Percentiles rank a stretch among this genome's conserved stretches.
phyloP scores from a whole-genome alignment of 2,329 filamentous ascomycete genomes.

The Claviceps digitariae region DNA sequence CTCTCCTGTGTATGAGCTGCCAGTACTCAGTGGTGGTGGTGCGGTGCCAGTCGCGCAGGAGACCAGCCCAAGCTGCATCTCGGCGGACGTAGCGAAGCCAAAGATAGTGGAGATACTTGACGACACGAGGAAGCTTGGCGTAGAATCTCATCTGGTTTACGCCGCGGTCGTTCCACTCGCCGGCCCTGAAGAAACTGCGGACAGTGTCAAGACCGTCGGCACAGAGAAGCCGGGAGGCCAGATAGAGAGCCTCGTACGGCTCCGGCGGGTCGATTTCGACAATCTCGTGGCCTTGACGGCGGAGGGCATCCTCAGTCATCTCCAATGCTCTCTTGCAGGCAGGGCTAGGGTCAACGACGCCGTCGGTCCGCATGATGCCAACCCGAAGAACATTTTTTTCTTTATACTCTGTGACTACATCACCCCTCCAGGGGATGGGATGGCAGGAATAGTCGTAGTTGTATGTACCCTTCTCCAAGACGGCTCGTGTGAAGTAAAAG shows the following conservation, averaged over 20 bases:
- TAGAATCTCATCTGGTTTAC: constrained; percentile 62
- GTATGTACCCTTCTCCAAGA: constrained; percentile 78
- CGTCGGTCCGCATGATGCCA: constrained; percentile 66
- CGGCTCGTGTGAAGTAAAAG: constrained; percentile 65
- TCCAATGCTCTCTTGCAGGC: constrained; percentile 68
- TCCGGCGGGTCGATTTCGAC: constrained; percentile 48
- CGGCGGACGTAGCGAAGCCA: constrained; percentile 75
- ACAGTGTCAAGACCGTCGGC: constrained; percentile 74
- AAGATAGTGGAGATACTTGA: constrained; percentile 78
- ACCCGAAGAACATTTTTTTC: constrained; percentile 53
- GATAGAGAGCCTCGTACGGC: constrained; percentile 59
- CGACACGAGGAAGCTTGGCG: constrained; percentile 55
- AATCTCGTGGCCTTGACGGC: constrained; percentile 61
- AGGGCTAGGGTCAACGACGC: constrained; percentile 74
- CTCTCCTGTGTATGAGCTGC: constrained; percentile 64
- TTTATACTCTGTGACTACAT: constrained; percentile 43
- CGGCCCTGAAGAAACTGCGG: constrained; percentile 58
- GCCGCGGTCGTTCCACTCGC: constrained; percentile 69
- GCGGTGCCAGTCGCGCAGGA: constrained; percentile 59
- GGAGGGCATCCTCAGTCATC: constrained; percentile 55
- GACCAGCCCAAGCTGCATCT: constrained; percentile 64
- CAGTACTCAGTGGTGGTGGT: constrained; percentile 71
- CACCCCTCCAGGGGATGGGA: constrained; percentile 63
- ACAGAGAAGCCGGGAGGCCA: constrained; percentile 71
- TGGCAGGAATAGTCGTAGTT: constrained; percentile 77